Evolutionary conservation across 495 filamentous ascomycete species (phyloP).

Genomic region (Polyplosphaeria fusca): DNA sequence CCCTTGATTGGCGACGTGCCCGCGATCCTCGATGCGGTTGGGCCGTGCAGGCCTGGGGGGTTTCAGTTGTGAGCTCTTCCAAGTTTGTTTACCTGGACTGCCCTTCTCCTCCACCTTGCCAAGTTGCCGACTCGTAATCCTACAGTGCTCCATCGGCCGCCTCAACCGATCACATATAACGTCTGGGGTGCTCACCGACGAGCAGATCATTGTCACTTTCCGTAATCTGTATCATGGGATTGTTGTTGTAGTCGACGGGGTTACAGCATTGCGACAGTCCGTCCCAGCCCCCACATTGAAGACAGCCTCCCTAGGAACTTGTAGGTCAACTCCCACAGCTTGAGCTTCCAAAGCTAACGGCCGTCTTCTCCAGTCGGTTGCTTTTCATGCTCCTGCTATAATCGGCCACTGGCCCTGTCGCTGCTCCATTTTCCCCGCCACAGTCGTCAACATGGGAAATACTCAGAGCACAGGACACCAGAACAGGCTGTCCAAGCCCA

Average conservation of each 20-base stretch:
- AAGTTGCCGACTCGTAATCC: slow-evolving; percentile 15
- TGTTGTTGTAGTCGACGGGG: background rate
- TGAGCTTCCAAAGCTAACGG: background rate
- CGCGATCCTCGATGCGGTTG: slow-evolving; percentile 8
- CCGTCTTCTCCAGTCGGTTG: background rate
- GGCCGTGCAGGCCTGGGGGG: slow-evolving; percentile 5
- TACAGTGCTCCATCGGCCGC: slow-evolving; percentile 1
- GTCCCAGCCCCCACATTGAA: background rate
- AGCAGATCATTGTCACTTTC: background rate
- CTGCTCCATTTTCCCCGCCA: background rate
- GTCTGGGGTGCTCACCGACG: background rate
- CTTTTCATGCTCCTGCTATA: background rate
- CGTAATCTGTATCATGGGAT: background rate
- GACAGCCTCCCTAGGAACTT: background rate
- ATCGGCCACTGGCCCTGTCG: background rate
- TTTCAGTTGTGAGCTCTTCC: slow-evolving; percentile 26
- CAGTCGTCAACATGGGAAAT: slow-evolving; percentile 29
- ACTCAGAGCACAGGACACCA: slow-evolving; percentile 19
- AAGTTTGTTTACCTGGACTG: slow-evolving; percentile 25
- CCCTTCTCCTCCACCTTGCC: slow-evolving; percentile 8
- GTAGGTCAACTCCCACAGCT: background rate
- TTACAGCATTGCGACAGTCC: background rate
- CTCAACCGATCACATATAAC: background rate
- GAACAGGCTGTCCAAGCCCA: slow-evolving; percentile 34
- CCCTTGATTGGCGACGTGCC: slow-evolving; percentile 10